Base-by-base conservation (phyloP, 805 yeast species). In the Myxozyma neotropica region DNA sequence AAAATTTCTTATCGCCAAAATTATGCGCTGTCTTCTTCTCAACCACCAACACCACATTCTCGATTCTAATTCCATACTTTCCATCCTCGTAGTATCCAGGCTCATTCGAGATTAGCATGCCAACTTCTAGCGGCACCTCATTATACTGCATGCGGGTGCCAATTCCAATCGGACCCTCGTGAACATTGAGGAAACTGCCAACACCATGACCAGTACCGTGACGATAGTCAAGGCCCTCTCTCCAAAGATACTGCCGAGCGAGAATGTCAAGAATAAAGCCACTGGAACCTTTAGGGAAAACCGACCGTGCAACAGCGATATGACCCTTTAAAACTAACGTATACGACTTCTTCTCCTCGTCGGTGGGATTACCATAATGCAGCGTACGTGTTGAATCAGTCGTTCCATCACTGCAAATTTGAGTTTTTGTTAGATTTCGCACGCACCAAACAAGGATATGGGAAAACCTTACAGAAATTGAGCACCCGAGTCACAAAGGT, bases 141-240 rank as follows among this genome's bases (percentile, higher is more conserved):
- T 77, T 74, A 15, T 80, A 75, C 26, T 77, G 74, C 42, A 48
- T 55, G 68, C 79, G 78, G 70, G 72, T 77, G 59, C 87, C 89
- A 60, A 94, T 84, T 15, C 92, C 96, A 56, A 93, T 81, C 1
- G 98, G 98, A 0, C 95, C 94, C 70, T 95, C 97, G 72, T 94
- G 99, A 17, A 94, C 98, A 72, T 87, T 87, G 47, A 95, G 83
- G 71, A 81, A 93, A 21, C 92, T 81, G 1, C 97, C 98, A n/a
- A 94, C 88, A 3, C 99, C 99, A 73, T 94, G 99, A 1, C 98
- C 97, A 0, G 98, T 90, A 8, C 99, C 98, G 73, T 94, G 99
- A 64, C 86, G 83, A 72, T 88, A 94, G 71, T 89, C 94, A 50
- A 89, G 77, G 0, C 98, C 98, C 53, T 83, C 79, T 40, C 83